Percentiles rank a stretch among this genome's conserved stretches.
Conservation (phyloP, 352 stramenopile species). For the Phytopythium chamaehyphon region DNA sequence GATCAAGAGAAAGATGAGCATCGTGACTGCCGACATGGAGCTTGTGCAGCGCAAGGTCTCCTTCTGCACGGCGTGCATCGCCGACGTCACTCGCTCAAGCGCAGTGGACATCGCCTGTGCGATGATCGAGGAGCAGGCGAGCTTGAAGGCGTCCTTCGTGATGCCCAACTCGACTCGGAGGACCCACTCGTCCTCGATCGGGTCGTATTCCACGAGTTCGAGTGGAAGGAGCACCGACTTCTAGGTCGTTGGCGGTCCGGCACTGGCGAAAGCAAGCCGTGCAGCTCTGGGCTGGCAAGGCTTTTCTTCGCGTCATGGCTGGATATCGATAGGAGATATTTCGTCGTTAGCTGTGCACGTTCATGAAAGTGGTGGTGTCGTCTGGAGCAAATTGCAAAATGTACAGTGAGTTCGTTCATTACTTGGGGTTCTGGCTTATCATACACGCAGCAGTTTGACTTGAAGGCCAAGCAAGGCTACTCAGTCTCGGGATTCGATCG, state of each 20-base stretch:
- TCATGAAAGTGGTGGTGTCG: no score
- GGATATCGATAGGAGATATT: no score
- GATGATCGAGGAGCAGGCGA: constrained; percentile 21
- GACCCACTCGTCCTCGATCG: constrained; percentile 2
- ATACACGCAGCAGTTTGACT: no score
- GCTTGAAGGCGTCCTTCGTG: background rate
- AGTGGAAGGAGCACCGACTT: background rate
- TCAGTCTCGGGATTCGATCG: constrained; percentile 14
- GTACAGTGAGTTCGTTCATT: no score
- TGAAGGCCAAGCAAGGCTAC: no score
- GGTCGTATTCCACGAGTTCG: constrained; percentile 1
- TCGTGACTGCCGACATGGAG: constrained; percentile 29
- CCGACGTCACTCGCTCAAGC: constrained; percentile 14
- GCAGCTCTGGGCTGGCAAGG: background rate
- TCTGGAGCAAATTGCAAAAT: no score
- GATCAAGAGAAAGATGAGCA: constrained; percentile 37
- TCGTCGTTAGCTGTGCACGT: no score
- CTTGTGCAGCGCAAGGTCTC: constrained; percentile 29
- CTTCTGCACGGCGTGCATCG: constrained; percentile 27
- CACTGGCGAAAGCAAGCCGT: background rate
- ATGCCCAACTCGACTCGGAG: background rate
- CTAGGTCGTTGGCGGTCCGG: background rate
- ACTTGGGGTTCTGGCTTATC: no score
- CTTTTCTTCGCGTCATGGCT: no score
- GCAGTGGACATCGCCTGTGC: constrained; percentile 22